Base-by-base conservation (phyloP, 495 filamentous ascomycete species). In the Oidiodendron maius region DNA sequence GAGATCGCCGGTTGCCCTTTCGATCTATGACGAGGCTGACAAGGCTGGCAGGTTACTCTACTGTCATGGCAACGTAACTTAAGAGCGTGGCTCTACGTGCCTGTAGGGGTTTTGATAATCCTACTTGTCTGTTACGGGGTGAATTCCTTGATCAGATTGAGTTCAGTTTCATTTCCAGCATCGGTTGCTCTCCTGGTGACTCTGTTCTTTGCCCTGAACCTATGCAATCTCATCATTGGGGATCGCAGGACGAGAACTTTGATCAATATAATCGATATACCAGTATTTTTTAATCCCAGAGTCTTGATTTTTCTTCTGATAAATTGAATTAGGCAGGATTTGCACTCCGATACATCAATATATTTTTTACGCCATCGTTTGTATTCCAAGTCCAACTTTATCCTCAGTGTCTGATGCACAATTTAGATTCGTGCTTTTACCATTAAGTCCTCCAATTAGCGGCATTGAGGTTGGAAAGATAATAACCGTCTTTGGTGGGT, bases 381-480 rank as follows among this genome's bases (percentile, higher is more conserved):
- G 23, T 58, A 43, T 48, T 47, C 41, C 6, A 16, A 8, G 2
- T 38, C 12, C n/a, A 30, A 3, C 35, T 17, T 18, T 2, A 12
- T 15, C 24, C 23, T 42, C 32, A 12, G 20, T n/a, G 32, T 37
- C 38, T 48, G 22, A 48, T 1, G 37, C 17, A 22, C 17, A 22
- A 5, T 46, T 26, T 30, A 58, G 55, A 9, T 78, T 79, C 63
- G 67, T 79, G 3, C 61, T 78, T 4, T 55, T 79, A 13, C 74
- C 76, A 12, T 64, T 79, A 15, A 75, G 71, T 48, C 65, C 69
- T 10, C 28, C 68, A 2, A 76, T 79, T 35, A 65, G 72, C 22
- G 69, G 66, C 3, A 59, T 72, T 1, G 75, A 79, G 55, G 72
- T 76, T 13, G 64, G 61, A 24, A 78, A 77, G 59, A 75, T 80